phyloP scores from a whole-genome alignment of 73 alveolate species.

The Symbiodinium pilosum region DNA sequence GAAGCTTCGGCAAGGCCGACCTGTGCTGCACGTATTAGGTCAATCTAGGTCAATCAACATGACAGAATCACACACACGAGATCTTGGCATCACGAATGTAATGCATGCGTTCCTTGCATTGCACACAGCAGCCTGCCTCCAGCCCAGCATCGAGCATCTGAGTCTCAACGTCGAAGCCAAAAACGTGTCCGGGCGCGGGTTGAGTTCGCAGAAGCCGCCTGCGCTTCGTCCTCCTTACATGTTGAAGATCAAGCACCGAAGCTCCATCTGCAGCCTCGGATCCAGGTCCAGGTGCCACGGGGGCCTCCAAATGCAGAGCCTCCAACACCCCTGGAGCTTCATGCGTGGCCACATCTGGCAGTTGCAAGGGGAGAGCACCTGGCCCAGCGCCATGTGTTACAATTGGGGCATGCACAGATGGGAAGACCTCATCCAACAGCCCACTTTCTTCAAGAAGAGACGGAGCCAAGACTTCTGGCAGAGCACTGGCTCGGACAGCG shows the following conservation, averaged over 20 bases:
- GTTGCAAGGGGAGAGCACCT: background rate
- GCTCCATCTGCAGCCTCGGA: constrained; percentile 23
- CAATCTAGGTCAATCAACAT: no score
- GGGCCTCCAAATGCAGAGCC: no score
- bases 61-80: no score
- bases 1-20: background rate
- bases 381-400: no score
- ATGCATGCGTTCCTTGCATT: no score
- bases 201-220: background rate
- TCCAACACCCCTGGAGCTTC: background rate
- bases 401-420: background rate
- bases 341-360: background rate
- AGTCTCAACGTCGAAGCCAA: constrained; percentile 35
- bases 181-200: constrained; percentile 49
- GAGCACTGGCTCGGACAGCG: background rate
- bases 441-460: background rate
- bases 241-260: background rate
- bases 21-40: no score
- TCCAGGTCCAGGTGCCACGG: no score
- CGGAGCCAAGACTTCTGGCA: background rate
- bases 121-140: background rate
- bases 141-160: background rate
- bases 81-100: no score
- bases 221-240: background rate
- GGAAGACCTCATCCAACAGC: background rate